phyloP scores from a whole-genome alignment of 495 filamentous ascomycete species.

The Cetradonia linearis region DNA sequence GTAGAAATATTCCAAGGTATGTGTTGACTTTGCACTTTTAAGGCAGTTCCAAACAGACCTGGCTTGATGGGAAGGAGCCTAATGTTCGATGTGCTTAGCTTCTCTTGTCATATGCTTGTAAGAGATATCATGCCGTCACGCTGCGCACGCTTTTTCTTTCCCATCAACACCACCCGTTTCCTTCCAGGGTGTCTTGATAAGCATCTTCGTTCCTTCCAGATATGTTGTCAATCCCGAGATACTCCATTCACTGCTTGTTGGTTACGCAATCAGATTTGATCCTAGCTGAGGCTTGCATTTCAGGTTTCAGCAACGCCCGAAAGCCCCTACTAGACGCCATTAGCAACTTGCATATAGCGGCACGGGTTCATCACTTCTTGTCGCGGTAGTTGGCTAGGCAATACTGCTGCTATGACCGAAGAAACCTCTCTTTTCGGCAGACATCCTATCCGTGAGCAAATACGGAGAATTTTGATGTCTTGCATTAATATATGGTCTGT shows the following conservation, averaged over 20 bases:
- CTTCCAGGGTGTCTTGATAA: not conserved
- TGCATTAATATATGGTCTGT: not conserved
- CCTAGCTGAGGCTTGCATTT: not conserved
- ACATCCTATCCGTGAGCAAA: not conserved
- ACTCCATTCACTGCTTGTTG: not conserved
- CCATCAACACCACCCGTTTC: not conserved
- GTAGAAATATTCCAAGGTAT: no score
- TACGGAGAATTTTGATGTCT: conserved; percentile 1
- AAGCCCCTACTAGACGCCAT: not conserved
- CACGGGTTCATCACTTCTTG: not conserved
- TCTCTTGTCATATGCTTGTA: no score
- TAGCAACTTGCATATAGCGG: not conserved
- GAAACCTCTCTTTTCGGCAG: not conserved
- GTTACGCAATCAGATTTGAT: not conserved
- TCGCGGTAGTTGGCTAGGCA: not conserved
- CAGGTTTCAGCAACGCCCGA: not conserved
- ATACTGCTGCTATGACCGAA: not conserved
- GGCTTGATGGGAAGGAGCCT: no score
- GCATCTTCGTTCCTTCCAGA: not conserved
- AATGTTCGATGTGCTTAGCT: not conserved
- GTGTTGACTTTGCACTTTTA: not conserved
- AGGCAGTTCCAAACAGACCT: not conserved
- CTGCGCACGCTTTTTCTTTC: no score
- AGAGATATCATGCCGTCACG: no score
- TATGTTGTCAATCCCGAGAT: not conserved